These are phyloP conservation scores for Rhizophagus sp. DNA, from an alignment of 192 early-diverging fungal species.

Conservation along the genomic window DNA sequence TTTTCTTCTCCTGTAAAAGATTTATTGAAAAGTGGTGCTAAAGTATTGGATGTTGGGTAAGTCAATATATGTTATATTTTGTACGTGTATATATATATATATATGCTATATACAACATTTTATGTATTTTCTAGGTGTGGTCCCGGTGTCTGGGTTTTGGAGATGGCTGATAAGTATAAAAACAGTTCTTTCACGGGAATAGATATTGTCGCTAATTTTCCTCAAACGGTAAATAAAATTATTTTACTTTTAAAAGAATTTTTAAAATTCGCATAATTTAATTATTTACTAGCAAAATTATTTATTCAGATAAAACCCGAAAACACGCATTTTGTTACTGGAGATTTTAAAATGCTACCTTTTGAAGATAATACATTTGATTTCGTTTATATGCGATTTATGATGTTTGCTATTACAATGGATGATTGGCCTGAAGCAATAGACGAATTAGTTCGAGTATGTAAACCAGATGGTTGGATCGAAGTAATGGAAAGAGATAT, in stretches of 20 bases:
- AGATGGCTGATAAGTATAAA: slow-evolving; percentile 21
- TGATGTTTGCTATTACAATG: slow-evolving; percentile 25
- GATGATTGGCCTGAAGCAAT: slow-evolving; percentile 20
- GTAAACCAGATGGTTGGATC: slow-evolving; percentile 45
- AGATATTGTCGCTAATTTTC: slow-evolving; percentile 42
- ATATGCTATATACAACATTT: background rate
- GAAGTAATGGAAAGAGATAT: slow-evolving; percentile 38
- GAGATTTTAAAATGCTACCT: slow-evolving; percentile 32
- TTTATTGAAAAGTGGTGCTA: background rate
- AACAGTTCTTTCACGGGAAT: slow-evolving; percentile 29
- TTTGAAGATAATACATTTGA: slow-evolving; percentile 37
- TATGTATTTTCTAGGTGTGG: background rate
- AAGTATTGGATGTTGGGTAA: slow-evolving; percentile 21
- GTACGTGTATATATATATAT: background rate
- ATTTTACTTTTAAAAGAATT: too few relatives aligned
- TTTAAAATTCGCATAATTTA: too few relatives aligned
- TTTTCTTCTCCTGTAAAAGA: slow-evolving; percentile 20
- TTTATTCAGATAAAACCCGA: slow-evolving; percentile 34
- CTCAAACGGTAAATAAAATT: slow-evolving; percentile 1
- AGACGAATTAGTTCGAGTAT: slow-evolving; percentile 28
- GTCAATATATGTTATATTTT: background rate
- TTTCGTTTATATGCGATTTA: slow-evolving; percentile 38
- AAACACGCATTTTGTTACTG: slow-evolving; percentile 33
- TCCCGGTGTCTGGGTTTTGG: background rate
- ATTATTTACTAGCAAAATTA: too few relatives aligned